Conservation (phyloP, 495 filamentous ascomycete genomes). For the Lineolata rhizophorae region DNA sequence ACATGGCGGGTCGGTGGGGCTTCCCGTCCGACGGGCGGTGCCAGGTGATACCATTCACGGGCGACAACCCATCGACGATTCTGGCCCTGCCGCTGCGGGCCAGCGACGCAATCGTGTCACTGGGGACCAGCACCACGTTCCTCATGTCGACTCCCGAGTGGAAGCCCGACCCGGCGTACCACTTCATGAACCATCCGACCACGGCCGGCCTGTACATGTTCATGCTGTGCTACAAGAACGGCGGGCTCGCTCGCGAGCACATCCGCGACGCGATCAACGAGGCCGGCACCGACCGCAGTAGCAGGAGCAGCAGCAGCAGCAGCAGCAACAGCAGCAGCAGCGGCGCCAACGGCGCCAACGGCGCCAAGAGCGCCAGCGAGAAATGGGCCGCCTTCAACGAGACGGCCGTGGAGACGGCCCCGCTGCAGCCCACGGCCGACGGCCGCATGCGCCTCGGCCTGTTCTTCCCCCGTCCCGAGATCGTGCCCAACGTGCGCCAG, state of each 20-base stretch:
- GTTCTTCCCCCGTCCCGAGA: conserved; percentile 88
- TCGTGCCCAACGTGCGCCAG: conserved; percentile 67
- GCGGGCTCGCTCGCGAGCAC: conserved; percentile 74
- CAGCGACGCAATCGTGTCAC: conserved; percentile 76
- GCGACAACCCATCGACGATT: conserved; percentile 92
- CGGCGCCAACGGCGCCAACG: too few species aligned
- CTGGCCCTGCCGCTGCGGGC: conserved; percentile 69
- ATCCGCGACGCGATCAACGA: conserved; percentile 48
- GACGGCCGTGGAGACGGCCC: conserved; percentile 35
- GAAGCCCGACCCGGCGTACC: conserved; percentile 53
- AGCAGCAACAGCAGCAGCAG: too few species aligned
- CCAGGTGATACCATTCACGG: conserved; percentile 65
- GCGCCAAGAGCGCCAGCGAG: conserved; percentile 21
- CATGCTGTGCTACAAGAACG: conserved; percentile 99
- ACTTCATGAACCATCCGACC: conserved; percentile 26
- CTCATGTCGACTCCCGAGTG: conserved; percentile 87
- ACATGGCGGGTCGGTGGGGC: conserved; percentile 57
- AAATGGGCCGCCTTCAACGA: conserved; percentile 64
- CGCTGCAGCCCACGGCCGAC: too few species aligned
- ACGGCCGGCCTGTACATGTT: conserved; percentile 43
- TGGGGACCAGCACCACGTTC: conserved; percentile 91
- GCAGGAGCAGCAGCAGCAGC: too few species aligned
- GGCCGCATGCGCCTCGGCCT: conserved; percentile 57
- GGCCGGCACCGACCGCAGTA: conserved; percentile 18
- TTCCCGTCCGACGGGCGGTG: conserved; percentile 68